Conservation (phyloP, 495 filamentous ascomycete genomes). For the Melanomma pulvis-pyrius region DNA sequence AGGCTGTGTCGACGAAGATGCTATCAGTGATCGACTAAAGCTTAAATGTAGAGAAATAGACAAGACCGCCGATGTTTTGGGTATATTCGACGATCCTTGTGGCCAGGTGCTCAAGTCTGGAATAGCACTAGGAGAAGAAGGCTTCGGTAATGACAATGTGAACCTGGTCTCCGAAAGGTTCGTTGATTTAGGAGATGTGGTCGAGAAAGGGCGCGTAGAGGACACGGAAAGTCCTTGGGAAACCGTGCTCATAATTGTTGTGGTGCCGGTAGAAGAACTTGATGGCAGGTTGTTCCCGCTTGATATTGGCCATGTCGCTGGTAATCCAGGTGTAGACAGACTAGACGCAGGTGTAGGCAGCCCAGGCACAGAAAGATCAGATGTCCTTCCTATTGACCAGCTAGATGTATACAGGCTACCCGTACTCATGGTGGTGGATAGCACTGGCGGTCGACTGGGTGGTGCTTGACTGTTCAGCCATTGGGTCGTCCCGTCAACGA, state of each 20-base stretch:
- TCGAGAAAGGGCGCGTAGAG: neutral
- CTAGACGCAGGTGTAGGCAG: neutral
- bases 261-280: neutral
- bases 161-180: neutral
- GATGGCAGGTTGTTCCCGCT: neutral
- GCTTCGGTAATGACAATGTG: slow-evolving; percentile 3
- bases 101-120: neutral
- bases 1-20: neutral
- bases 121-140: neutral
- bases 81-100: neutral
- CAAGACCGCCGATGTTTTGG: neutral
- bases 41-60: neutral
- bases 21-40: too few species aligned
- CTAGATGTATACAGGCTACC: neutral
- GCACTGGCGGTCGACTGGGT: neutral
- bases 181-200: neutral
- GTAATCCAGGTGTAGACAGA: neutral
- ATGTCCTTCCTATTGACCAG: neutral
- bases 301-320: neutral
- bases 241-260: neutral
- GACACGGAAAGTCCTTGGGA: neutral
- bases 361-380: neutral
- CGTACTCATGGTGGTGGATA: neutral
- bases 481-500: slow-evolving; percentile 29
- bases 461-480: slow-evolving; percentile 31